Base-by-base conservation (phyloP, 1,284 basidiomycete species). In the Wallemia hederae region DNA sequence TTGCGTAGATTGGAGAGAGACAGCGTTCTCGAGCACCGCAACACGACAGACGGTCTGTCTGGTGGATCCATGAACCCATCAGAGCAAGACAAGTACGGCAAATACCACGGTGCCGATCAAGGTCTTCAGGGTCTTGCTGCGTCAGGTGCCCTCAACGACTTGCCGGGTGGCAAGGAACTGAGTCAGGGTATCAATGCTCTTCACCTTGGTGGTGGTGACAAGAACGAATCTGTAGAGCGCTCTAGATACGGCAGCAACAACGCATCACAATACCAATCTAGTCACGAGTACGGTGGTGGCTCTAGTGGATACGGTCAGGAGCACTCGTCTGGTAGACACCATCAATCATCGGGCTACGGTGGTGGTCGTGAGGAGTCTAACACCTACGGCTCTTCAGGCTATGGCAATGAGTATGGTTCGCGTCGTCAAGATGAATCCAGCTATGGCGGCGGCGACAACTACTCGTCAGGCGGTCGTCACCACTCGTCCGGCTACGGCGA, bases 81-180 rank as follows among this genome's bases (percentile, higher is more conserved):
- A 22, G 55, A 49, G 14, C 24, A 61, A 24, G 57, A 34, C 9
- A 59, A 61, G n/a, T 25, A 26, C 29, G 39, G 60, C 26, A 58
- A 61, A 57, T 61, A 61, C 60, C 5, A 27, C 14, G 60, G 39
- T n/a, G 60, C 60, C 27, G 24, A n/a, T 29, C 17, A 61, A 29
- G 60, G 60, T 24, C 55, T 61, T 24, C 59, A 34, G 24, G 60
- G 60, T 15, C 60, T 61, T 28, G 60, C 39, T 49, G 39, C 39
- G 11, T 49, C 39, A 15, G 39, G 39, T 7, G n/a, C 39, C 39
- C 39, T 49, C 3, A n/a, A 49, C 19, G n/a, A n/a, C 5, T 5
- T 49, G 11, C 39, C 39, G 11, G 39, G 39, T 3, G 39, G 39
- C 39, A n/a, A 49, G 39, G 9, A 49, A n/a, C n/a, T 49, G 39